Conservation (phyloP, 2,329 filamentous ascomycete species). For the Arachnomyces sp. region DNA sequence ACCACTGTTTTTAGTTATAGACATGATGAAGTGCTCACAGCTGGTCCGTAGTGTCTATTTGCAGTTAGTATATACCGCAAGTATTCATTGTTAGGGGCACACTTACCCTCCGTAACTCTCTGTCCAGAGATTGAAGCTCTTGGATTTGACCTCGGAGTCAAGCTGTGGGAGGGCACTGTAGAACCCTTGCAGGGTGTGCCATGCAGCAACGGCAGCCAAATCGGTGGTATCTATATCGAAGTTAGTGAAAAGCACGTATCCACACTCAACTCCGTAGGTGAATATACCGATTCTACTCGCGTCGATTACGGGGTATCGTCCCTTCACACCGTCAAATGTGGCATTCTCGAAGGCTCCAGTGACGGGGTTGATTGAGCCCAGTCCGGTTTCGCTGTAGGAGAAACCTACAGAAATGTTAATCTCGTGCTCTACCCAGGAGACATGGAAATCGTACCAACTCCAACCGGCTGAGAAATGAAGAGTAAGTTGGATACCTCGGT, state of each 20-base stretch:
- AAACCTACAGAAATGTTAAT: slow-evolving; percentile 19
- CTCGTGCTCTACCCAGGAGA: background rate
- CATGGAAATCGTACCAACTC: slow-evolving; percentile 35
- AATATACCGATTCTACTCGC: slow-evolving; percentile 35
- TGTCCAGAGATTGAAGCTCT: slow-evolving; percentile 51
- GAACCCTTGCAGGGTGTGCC: slow-evolving; percentile 49
- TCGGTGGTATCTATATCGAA: slow-evolving; percentile 42
- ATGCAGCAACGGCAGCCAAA: slow-evolving; percentile 46
- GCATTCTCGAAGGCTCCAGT: slow-evolving; percentile 40
- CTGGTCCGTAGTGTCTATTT: slow-evolving; percentile 43
- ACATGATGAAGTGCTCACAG: slow-evolving; percentile 10
- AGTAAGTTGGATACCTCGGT: slow-evolving; percentile 52
- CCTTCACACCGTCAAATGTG: slow-evolving; percentile 33
- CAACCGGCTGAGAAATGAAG: slow-evolving; percentile 54
- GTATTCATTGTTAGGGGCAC: background rate
- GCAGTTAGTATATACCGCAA: background rate
- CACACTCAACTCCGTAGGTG: background rate
- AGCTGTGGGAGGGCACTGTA: slow-evolving; percentile 40
- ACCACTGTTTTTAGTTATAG: background rate
- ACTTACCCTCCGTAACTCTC: slow-evolving; percentile 44
- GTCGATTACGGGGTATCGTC: slow-evolving; percentile 44
- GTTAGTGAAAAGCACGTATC: background rate
- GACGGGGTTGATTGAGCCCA: slow-evolving; percentile 34
- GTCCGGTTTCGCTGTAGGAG: slow-evolving; percentile 25
- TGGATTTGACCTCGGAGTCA: slow-evolving; percentile 40